Conservation (phyloP, 2,329 filamentous ascomycete genomes). For the Huntiella savannae region DNA sequence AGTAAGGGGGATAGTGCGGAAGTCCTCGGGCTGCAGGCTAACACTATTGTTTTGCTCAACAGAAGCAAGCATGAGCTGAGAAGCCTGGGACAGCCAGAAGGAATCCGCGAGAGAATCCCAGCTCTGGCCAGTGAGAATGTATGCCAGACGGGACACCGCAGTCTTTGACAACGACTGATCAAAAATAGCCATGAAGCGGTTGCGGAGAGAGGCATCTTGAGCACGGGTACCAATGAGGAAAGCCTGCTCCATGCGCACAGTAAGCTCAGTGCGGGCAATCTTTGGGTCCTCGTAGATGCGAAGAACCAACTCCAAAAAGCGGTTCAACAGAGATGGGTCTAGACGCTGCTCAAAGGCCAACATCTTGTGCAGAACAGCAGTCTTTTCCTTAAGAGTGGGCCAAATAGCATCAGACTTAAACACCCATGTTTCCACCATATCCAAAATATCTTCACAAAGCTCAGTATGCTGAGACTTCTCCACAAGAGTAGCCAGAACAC, state of each 20-base stretch:
- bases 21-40: slow-evolving; percentile 67
- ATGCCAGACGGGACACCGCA: slow-evolving; percentile 71
- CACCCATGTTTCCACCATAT: slow-evolving; percentile 90
- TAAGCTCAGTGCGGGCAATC: slow-evolving; percentile 85
- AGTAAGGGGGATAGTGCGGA: slow-evolving; percentile 56
- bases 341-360: slow-evolving; percentile 73
- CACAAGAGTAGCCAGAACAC: slow-evolving; percentile 81
- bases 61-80: slow-evolving; percentile 77
- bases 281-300: slow-evolving; percentile 96
- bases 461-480: slow-evolving; percentile 80
- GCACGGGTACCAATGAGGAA: slow-evolving; percentile 91
- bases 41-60: slow-evolving; percentile 57
- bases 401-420: slow-evolving; percentile 90
- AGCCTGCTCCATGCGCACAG: slow-evolving; percentile 91
- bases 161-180: slow-evolving; percentile 88
- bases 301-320: slow-evolving; percentile 90
- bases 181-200: slow-evolving; percentile 90
- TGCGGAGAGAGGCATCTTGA: slow-evolving; percentile 88
- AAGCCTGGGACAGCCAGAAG: slow-evolving; percentile 92
- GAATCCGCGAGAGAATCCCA: slow-evolving; percentile 92
- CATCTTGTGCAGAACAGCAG: slow-evolving; percentile 98
- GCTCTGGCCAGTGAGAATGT: slow-evolving; percentile 80
- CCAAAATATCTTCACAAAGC: slow-evolving; percentile 79
- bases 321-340: slow-evolving; percentile 70
- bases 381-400: slow-evolving; percentile 96